phyloP scores from a whole-genome alignment of 306 rosid genomes.

The Gynostemma pentaphyllum region DNA sequence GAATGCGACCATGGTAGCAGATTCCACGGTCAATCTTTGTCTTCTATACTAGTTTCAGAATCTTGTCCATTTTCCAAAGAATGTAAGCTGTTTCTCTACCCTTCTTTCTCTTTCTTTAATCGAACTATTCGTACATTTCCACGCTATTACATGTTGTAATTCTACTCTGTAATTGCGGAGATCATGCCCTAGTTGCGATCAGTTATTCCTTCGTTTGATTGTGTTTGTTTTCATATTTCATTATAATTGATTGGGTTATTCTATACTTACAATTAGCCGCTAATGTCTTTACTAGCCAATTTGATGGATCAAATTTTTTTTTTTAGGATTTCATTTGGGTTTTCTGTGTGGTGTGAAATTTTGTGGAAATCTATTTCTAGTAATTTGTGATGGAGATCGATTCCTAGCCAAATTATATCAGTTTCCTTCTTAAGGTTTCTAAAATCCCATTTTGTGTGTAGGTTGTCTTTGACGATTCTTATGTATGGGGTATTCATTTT shows the following conservation, averaged over 20 bases:
- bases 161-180: conserved; percentile 52
- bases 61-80: conserved; percentile 51
- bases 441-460: conserved; percentile 37
- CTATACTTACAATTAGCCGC: conserved; percentile 76
- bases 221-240: conserved; percentile 19
- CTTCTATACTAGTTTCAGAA: conserved; percentile 40
- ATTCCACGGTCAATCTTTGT: too few relatives aligned
- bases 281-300: conserved; percentile 46
- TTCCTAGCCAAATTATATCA: conserved; percentile 49
- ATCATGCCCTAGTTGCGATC: conserved; percentile 37
- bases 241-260: conserved; percentile 41
- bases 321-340: conserved; percentile 38
- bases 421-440: conserved; percentile 41
- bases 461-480: conserved; percentile 29
- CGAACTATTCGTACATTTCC: conserved; percentile 28
- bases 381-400: conserved; percentile 65
- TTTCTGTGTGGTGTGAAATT: conserved; percentile 33
- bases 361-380: conserved; percentile 46
- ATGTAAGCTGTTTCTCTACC: conserved; percentile 48
- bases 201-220: conserved; percentile 20
- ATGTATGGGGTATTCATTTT: conserved; percentile 45
- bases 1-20: too few relatives aligned
- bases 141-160: conserved; percentile 33
- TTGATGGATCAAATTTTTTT: conserved; percentile 30
- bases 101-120: conserved; percentile 65